phyloP scores from a whole-genome alignment of 345 rosid genomes.

The Litchi chinensis region DNA sequence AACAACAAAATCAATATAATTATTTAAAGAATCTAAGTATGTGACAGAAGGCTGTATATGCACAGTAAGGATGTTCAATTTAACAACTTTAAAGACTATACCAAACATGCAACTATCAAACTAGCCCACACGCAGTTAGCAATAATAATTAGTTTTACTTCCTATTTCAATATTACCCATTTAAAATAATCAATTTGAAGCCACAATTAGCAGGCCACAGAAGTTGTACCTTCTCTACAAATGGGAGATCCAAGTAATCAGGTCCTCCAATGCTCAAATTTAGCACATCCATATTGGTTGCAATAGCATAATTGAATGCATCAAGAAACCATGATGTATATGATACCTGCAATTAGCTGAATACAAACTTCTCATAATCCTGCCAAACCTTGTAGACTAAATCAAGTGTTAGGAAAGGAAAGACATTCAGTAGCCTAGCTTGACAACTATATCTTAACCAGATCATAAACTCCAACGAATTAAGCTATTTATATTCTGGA shows the following conservation, averaged over 20 bases:
- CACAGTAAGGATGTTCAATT: not conserved
- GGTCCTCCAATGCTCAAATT: constrained; percentile 99
- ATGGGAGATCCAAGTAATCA: constrained; percentile 97
- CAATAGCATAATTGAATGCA: constrained; percentile 96
- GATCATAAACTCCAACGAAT: not conserved
- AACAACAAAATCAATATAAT: constrained; percentile 1
- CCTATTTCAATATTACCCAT: not conserved
- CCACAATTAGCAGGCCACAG: constrained; percentile 16
- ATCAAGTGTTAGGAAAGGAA: constrained; percentile 3
- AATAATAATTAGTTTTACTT: not conserved
- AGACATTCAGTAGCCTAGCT: not conserved
- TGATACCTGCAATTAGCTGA: constrained; percentile 99
- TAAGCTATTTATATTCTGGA: constrained; percentile 7
- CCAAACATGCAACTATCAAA: not conserved
- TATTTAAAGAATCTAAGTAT: not conserved
- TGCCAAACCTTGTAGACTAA: constrained; percentile 31
- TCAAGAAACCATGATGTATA: constrained; percentile 99
- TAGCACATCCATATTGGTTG: constrained; percentile 88
- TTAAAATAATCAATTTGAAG: not conserved
- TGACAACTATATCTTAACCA: not conserved
- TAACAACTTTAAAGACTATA: not conserved
- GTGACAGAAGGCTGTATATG: not conserved
- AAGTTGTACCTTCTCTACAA: constrained; percentile 83
- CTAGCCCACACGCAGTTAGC: not conserved
- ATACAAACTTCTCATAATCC: constrained; percentile 74